A percentile compares a stretch with the other conserved stretches of the same genome.
Conservation (phyloP, 2,329 filamentous ascomycete species). For the Cladosporium sp. region DNA sequence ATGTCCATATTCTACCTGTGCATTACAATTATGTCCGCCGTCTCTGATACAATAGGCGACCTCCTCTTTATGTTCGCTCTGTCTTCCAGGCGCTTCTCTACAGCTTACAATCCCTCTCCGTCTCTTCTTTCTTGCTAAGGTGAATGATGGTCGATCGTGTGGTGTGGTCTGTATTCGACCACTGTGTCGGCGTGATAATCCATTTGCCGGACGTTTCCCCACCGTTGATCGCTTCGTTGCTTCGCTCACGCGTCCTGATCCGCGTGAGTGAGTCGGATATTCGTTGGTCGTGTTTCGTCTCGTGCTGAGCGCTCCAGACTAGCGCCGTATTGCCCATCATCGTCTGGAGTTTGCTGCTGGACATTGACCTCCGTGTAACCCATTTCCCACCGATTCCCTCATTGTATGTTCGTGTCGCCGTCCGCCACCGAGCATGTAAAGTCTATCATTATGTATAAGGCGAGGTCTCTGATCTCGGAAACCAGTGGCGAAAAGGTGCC, state of each 20-base stretch:
- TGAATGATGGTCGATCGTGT: not conserved
- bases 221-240: not conserved
- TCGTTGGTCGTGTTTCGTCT: conserved; percentile 2
- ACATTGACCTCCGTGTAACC: not conserved
- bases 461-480: not conserved
- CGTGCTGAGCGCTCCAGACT: conserved; percentile 8
- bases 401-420: conserved; percentile 4
- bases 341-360: not conserved
- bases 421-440: conserved; percentile 3
- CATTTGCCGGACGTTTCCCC: not conserved
- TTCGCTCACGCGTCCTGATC: not conserved
- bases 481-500: not conserved
- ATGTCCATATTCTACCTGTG: conserved; percentile 12
- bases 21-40: conserved; percentile 15
- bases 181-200: not conserved
- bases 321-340: conserved; percentile 20
- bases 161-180: not conserved
- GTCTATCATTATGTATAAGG: conserved; percentile 5
- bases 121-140: not conserved
- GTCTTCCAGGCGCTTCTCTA: not conserved
- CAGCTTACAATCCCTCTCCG: not conserved
- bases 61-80: not conserved
- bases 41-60: conserved; percentile 8
- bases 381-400: not conserved
- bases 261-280: not conserved